Evolutionary conservation across 2,329 filamentous ascomycete genomes (phyloP), one percentile per base, ranked within the genome.

Genomic region (Ophiocordyceps australis): DNA sequence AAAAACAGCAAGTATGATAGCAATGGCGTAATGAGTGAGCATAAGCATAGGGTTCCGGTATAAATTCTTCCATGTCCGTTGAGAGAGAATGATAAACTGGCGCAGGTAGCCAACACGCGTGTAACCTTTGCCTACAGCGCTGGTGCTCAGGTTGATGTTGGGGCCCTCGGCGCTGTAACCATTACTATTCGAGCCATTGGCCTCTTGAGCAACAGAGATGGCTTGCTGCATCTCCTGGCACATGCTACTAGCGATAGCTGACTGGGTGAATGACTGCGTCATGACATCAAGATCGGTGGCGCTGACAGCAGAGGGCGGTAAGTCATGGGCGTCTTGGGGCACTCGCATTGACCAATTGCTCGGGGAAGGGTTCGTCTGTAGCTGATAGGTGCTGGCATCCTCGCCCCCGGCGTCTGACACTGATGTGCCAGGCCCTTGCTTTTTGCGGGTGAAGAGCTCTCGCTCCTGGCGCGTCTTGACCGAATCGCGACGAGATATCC

Each of bases 1-100:
- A 30, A 98, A 77, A 5, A 95, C 86, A 2, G 85, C 89, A 5
- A 98, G 66, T 1, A 95, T 56, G 32, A 98, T 95, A 7, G 89
- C 83, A 37, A 94, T 95, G 20, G 89, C 89, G 45, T 95, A 98
- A 52, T 98, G 89, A 0, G 85, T 94, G 30, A 98, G 66, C 89
- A 98, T 98, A 31, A 98, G 59, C 68, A 95, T 85, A 2, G 89
- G 89, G 47, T 98, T 94, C 30, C 89, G 74, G 57, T 98, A 95
- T 6, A 98, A 63, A 44, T 98, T 98, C 44, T 79, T 83, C 86
- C 86, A 98, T 0, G 89, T 98, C 23, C 89, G 72, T 40, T 74
- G 66, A 0, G 86, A 92, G 9, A 98, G 60, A 38, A 98, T 94
- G 28, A 74, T 44, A 50, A 98, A 95, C 49, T 98, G 89, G 22